Evolutionary conservation across 2,329 filamentous ascomycete genomes (phyloP).

Genomic region (Zymoseptoria tritici): DNA sequence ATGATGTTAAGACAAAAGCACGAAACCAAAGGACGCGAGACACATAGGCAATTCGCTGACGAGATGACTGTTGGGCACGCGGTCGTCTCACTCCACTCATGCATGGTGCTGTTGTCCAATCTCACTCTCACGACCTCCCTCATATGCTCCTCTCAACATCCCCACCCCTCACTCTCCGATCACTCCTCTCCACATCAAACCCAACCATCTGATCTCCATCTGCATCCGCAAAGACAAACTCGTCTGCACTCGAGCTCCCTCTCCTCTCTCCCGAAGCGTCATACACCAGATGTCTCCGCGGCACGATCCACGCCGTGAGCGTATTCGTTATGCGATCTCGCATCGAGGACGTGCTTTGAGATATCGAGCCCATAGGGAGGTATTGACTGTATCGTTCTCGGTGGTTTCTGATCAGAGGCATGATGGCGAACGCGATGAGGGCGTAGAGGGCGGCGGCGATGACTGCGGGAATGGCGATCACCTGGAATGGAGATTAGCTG

Average conservation of each 20-base stretch:
- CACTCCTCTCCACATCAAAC: slow-evolving; percentile 32
- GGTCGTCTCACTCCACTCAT: not conserved
- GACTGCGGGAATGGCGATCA: slow-evolving; percentile 39
- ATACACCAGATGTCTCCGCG: slow-evolving; percentile 24
- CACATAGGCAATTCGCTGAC: not conserved
- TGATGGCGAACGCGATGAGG: slow-evolving; percentile 34
- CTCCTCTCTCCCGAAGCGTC: slow-evolving; percentile 24
- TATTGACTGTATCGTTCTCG: slow-evolving; percentile 40
- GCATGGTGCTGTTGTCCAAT: not conserved
- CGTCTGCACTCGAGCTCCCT: slow-evolving; percentile 24
- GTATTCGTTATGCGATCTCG: slow-evolving; percentile 30
- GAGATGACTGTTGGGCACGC: not conserved
- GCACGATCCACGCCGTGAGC: slow-evolving; percentile 27
- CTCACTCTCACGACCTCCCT: not conserved
- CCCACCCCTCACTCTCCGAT: slow-evolving; percentile 33
- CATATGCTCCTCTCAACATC: slow-evolving; percentile 7
- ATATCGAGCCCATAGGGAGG: slow-evolving; percentile 29
- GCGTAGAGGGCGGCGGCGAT: slow-evolving; percentile 38
- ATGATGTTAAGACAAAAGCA: not conserved
- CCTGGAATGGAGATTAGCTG: slow-evolving; percentile 22
- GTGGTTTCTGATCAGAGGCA: slow-evolving; percentile 40
- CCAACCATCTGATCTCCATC: slow-evolving; percentile 43
- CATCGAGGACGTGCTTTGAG: slow-evolving; percentile 22
- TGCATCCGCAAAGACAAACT: slow-evolving; percentile 36
- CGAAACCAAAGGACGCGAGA: not conserved